Percentiles rank a stretch among this genome's conserved stretches.
phyloP scores from a whole-genome alignment of 2,329 filamentous ascomycete genomes.

The Didymella sp. region DNA sequence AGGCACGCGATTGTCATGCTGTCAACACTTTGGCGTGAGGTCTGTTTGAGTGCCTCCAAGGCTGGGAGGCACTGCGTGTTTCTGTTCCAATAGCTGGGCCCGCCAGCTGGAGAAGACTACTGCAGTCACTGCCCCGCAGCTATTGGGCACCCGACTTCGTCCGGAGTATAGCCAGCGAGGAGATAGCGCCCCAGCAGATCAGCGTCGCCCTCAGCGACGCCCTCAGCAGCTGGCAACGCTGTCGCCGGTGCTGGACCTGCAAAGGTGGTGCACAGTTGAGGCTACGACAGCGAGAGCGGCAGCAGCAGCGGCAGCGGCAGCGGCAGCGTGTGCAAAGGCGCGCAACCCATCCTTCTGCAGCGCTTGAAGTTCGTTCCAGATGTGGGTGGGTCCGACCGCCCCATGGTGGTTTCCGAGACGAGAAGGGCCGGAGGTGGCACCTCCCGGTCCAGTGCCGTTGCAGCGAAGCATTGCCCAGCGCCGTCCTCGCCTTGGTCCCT shows the following conservation, averaged over 20 bases:
- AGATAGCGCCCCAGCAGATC: conserved; percentile 5
- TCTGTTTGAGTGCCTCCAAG: neutral
- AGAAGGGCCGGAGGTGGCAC: conserved; percentile 3
- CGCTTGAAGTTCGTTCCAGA: conserved; percentile 1
- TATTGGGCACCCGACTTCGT: conserved; percentile 5
- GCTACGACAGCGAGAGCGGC: neutral
- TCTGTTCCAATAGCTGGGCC: conserved; percentile 5
- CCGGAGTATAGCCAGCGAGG: neutral
- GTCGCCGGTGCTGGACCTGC: neutral
- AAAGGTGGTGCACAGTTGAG: neutral
- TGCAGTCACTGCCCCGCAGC: neutral
- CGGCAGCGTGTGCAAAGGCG: neutral
- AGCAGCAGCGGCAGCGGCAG: neutral
- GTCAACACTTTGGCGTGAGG: conserved; percentile 11
- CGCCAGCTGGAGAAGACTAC: neutral
- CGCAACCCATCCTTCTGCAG: neutral
- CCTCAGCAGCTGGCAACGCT: neutral
- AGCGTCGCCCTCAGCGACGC: neutral
- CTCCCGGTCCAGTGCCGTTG: neutral
- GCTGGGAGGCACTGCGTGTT: neutral
- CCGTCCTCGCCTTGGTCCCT: conserved; percentile 1
- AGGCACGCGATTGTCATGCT: conserved; percentile 7
- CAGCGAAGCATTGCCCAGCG: conserved; percentile 1
- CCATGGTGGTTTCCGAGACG: neutral
- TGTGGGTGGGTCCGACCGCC: conserved; percentile 1